Percentiles rank a stretch among this genome's conserved stretches.
Conservation (phyloP, 2,329 filamentous ascomycete species). For the Colletotrichum sojae region DNA sequence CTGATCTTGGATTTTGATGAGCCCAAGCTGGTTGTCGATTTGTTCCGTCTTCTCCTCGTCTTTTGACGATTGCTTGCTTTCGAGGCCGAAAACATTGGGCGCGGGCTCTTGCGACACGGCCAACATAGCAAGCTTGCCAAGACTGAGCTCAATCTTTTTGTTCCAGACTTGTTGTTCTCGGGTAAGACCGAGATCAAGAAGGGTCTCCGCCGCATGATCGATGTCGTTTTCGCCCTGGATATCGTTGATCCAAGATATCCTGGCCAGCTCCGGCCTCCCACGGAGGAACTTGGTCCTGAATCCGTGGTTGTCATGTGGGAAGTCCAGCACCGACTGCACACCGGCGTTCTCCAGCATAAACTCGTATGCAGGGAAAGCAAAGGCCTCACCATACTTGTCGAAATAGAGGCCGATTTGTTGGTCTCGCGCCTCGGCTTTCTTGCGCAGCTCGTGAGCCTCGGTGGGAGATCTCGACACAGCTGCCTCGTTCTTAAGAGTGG, state of each 20-base stretch:
- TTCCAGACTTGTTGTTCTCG: constrained; percentile 89
- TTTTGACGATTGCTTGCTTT: constrained; percentile 53
- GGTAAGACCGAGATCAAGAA: constrained; percentile 78
- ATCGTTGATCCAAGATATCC: constrained; percentile 96
- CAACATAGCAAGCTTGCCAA: constrained; percentile 86
- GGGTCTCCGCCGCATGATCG: constrained; percentile 77
- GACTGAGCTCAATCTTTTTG: constrained; percentile 91
- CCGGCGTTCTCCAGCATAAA: constrained; percentile 79
- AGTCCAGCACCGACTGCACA: constrained; percentile 78
- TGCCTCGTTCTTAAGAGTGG: constrained; percentile 45
- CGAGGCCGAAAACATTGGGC: constrained; percentile 44
- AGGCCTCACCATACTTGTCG: constrained; percentile 74
- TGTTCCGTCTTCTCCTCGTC: constrained; percentile 62
- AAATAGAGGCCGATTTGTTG: constrained; percentile 68
- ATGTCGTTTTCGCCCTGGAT: constrained; percentile 83
- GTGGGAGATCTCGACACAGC: constrained; percentile 31
- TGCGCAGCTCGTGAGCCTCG: constrained; percentile 52
- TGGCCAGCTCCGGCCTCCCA: constrained; percentile 78
- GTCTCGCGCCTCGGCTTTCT: constrained; percentile 61
- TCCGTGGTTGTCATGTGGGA: constrained; percentile 75
- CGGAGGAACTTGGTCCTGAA: constrained; percentile 86
- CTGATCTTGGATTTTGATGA: constrained; percentile 85
- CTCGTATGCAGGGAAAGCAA: constrained; percentile 85
- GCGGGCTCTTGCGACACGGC: constrained; percentile 66
- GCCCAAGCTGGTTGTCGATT: constrained; percentile 74